Percentiles rank a stretch among this genome's conserved stretches.
phyloP scores from a whole-genome alignment of 2,329 filamentous ascomycete genomes.

The Stachybotrys elegans region DNA sequence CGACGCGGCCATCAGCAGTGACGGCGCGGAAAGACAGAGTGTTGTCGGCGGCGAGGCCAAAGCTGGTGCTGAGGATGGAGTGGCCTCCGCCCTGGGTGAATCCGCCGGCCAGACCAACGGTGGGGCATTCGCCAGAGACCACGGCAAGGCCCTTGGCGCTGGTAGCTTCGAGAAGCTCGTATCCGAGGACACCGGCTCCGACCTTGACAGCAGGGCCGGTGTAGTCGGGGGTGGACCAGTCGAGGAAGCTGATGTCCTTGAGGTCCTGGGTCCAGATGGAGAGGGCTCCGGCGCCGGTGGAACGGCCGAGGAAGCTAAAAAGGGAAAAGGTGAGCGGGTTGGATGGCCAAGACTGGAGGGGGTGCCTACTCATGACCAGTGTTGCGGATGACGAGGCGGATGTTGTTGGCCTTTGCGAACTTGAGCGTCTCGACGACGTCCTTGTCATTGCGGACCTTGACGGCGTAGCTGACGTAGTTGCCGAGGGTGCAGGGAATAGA shows the following conservation, averaged over 20 bases:
- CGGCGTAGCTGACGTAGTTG: slow-evolving; percentile 34
- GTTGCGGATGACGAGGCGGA: slow-evolving; percentile 29
- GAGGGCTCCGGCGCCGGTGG: slow-evolving; percentile 43
- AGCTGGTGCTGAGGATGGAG: slow-evolving; percentile 44
- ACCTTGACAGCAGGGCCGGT: slow-evolving; percentile 45
- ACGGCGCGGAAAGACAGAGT: slow-evolving; percentile 52
- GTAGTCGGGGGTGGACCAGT: slow-evolving; percentile 37
- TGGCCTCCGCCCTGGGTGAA: slow-evolving; percentile 59
- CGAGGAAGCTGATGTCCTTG: slow-evolving; percentile 34
- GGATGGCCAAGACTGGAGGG: neutral
- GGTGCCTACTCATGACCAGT: slow-evolving; percentile 23
- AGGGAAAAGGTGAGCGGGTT: slow-evolving; percentile 12
- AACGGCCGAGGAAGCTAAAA: slow-evolving; percentile 28
- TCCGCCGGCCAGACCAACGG: slow-evolving; percentile 55
- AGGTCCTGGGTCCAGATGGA: slow-evolving; percentile 34
- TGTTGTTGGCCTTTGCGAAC: slow-evolving; percentile 31
- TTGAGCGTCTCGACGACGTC: slow-evolving; percentile 27
- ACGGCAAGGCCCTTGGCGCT: slow-evolving; percentile 39
- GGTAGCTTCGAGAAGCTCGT: slow-evolving; percentile 40
- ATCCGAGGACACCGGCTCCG: slow-evolving; percentile 47
- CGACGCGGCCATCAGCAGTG: slow-evolving; percentile 40
- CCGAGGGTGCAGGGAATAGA: slow-evolving; percentile 35
- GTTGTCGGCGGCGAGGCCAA: slow-evolving; percentile 57
- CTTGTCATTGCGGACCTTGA: slow-evolving; percentile 23
- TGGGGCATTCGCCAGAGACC: slow-evolving; percentile 48